Evolutionary conservation across 306 rosid genomes (phyloP).

Genomic region (Arachis hypogaea): DNA sequence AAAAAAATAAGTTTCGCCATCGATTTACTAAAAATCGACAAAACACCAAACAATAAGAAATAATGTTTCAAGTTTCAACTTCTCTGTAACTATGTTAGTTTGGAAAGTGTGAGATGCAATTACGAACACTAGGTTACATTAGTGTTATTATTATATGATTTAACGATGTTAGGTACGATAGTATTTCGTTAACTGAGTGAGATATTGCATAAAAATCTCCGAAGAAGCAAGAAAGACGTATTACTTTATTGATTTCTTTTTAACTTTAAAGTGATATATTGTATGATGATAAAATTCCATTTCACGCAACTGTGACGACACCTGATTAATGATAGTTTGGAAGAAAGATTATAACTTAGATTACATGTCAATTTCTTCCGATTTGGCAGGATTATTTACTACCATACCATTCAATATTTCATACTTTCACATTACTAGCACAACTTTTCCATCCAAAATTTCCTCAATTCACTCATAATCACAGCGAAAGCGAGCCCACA

Average conservation of each 20-base stretch:
- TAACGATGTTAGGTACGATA: background rate
- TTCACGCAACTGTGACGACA: constrained; percentile 14
- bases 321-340: background rate
- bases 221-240: background rate
- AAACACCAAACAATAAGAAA: no score
- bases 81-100: background rate
- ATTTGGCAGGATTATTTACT: background rate
- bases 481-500: constrained; percentile 16
- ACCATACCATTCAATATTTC: background rate
- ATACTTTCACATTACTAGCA: background rate
- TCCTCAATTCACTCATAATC: background rate
- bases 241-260: background rate
- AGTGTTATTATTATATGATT: background rate
- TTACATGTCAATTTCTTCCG: background rate
- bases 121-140: background rate
- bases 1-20: no score
- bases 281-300: background rate
- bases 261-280: background rate
- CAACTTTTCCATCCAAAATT: background rate
- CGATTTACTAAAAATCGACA: no score
- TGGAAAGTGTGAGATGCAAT: background rate
- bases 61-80: no score
- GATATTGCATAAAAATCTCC: background rate
- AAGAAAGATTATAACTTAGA: background rate
- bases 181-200: background rate